These are phyloP conservation scores for Amborella trichopoda DNA, from an alignment of 164 flowering plant genomes.

Conservation along the genomic window DNA sequence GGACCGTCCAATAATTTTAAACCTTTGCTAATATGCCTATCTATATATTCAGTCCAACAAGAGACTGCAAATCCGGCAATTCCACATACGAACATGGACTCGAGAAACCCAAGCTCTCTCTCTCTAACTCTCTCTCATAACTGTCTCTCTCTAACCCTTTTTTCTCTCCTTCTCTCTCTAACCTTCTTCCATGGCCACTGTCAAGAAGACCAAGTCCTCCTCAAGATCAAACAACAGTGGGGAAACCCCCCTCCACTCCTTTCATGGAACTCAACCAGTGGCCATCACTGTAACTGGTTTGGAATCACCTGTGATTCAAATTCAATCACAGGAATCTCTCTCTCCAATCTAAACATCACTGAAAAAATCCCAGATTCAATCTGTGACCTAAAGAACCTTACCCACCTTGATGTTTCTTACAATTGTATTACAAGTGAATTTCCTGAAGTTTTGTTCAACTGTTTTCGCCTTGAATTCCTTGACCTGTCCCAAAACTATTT, in stretches of 20 bases:
- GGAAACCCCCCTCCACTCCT: constrained; percentile 24
- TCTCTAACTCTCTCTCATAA: constrained; percentile 3
- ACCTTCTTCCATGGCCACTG: constrained; percentile 12
- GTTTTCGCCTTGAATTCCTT: constrained; percentile 31
- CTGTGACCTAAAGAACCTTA: constrained; percentile 43
- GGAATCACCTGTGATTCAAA: constrained; percentile 29
- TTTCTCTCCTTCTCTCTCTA: constrained; percentile 12
- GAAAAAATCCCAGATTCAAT: constrained; percentile 27
- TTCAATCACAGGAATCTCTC: constrained; percentile 25
- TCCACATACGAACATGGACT: too few species aligned
- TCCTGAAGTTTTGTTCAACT: constrained; percentile 34
- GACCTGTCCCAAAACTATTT: constrained; percentile 53
- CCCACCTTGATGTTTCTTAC: constrained; percentile 16
- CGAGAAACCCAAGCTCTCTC: not conserved
- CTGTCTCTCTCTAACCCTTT: constrained; percentile 5
- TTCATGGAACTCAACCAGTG: constrained; percentile 33
- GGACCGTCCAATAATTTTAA: too few species aligned
- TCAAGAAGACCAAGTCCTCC: constrained; percentile 24
- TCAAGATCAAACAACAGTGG: constrained; percentile 28
- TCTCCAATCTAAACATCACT: constrained; percentile 15
- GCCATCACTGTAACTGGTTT: constrained; percentile 42
- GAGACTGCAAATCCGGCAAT: too few species aligned
- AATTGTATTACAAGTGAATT: constrained; percentile 39
- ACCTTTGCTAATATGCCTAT: too few species aligned
- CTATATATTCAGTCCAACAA: too few species aligned